These are phyloP conservation scores for Leptographium procerum DNA, from an alignment of 2,329 filamentous ascomycete genomes.

Conservation along the genomic window DNA sequence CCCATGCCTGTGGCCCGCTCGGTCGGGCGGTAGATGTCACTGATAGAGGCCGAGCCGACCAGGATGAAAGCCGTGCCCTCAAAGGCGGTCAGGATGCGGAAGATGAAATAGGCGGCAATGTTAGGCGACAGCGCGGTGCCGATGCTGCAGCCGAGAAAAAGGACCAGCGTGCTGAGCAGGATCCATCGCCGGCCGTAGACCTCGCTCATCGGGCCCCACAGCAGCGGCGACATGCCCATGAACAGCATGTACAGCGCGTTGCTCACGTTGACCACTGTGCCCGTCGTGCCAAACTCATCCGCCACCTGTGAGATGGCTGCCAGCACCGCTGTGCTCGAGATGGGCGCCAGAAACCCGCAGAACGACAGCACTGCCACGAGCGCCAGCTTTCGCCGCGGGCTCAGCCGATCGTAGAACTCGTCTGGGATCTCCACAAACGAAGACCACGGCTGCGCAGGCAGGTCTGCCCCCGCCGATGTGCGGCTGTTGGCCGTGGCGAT, in stretches of 20 bases:
- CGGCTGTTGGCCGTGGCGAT: conserved; percentile 2
- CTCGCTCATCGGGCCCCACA: conserved; percentile 56
- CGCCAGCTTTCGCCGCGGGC: conserved; percentile 47
- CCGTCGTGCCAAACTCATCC: conserved; percentile 43
- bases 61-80: conserved; percentile 59
- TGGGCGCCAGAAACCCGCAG: conserved; percentile 65
- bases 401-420: conserved; percentile 54
- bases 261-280: conserved; percentile 52
- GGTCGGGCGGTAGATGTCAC: conserved; percentile 45
- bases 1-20: conserved; percentile 55
- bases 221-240: conserved; percentile 54
- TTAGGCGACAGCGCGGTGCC: conserved; percentile 58
- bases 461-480: conserved; percentile 9
- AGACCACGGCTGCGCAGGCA: conserved; percentile 17
- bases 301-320: conserved; percentile 57
- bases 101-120: conserved; percentile 53
- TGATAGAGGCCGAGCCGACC: conserved; percentile 52
- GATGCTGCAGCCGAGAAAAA: conserved; percentile 53
- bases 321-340: conserved; percentile 53
- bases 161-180: conserved; percentile 38
- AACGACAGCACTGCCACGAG: conserved; percentile 62
- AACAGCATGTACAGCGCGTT: conserved; percentile 62
- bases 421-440: conserved; percentile 31
- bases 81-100: conserved; percentile 58
- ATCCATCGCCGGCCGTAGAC: conserved; percentile 44